Conservation (phyloP, 1,284 basidiomycete species). For the Phlebopus sp. region DNA sequence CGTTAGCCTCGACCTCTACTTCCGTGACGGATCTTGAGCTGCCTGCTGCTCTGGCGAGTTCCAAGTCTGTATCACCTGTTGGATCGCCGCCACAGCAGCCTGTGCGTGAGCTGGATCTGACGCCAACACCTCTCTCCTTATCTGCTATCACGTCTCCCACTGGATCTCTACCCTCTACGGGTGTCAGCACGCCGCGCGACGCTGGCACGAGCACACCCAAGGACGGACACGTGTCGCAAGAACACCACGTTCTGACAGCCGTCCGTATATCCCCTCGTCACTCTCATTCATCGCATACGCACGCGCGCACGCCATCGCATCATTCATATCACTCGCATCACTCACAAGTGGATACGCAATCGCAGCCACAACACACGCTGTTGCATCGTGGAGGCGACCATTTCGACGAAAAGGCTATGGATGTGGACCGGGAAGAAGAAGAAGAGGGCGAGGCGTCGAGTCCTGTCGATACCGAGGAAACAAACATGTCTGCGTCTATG, state of each 20-base stretch:
- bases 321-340: not conserved
- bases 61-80: not conserved
- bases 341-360: not conserved
- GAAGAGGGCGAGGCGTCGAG: slow-evolving; percentile 6
- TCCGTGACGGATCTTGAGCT: slow-evolving; percentile 22
- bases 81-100: not conserved
- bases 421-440: not conserved
- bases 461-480: slow-evolving; percentile 15
- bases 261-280: slow-evolving; percentile 19
- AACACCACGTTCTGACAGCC: slow-evolving; percentile 23
- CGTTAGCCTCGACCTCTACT: slow-evolving; percentile 23
- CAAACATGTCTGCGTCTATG: not conserved
- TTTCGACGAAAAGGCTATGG: not conserved
- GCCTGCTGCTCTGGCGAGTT: not conserved
- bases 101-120: not conserved
- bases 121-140: too few relatives aligned
- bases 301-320: not conserved
- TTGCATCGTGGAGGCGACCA: not conserved
- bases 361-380: slow-evolving; percentile 1
- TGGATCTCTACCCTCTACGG: not conserved
- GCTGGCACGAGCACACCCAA: not conserved
- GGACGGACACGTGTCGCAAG: slow-evolving; percentile 12
- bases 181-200: not conserved
- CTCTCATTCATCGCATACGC: slow-evolving; percentile 10
- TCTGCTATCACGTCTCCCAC: not conserved